Evolutionary conservation across 2,329 filamentous ascomycete species (phyloP).

Genomic region (Colletotrichum sp.): DNA sequence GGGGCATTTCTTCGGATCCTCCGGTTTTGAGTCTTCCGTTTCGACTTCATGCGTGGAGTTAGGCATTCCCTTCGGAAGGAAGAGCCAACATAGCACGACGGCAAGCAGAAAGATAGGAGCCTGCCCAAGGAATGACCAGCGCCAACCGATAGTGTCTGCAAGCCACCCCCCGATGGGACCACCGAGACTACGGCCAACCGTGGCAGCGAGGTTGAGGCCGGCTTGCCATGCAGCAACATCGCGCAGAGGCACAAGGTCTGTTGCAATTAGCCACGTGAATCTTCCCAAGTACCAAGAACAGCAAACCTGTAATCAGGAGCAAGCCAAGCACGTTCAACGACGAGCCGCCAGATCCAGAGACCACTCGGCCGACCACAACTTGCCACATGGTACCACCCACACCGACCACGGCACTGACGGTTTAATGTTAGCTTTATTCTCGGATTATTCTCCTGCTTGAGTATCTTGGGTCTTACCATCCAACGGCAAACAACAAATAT

Average conservation of each 20-base stretch:
- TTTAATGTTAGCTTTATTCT: constrained; percentile 16
- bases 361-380: constrained; percentile 53
- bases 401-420: constrained; percentile 36
- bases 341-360: constrained; percentile 56
- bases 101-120: constrained; percentile 62
- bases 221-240: constrained; percentile 59
- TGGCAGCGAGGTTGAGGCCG: constrained; percentile 57
- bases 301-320: constrained; percentile 54
- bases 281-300: neutral
- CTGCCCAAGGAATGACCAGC: constrained; percentile 69
- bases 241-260: constrained; percentile 55
- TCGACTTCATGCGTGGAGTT: neutral
- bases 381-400: constrained; percentile 48
- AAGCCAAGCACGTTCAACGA: constrained; percentile 55
- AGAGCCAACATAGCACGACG: constrained; percentile 54
- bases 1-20: constrained; percentile 25
- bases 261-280: neutral
- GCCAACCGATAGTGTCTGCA: constrained; percentile 69
- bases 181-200: constrained; percentile 54
- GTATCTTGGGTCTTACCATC: constrained; percentile 47
- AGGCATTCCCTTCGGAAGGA: constrained; percentile 44
- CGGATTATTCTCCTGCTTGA: too few species aligned
- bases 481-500: constrained; percentile 54
- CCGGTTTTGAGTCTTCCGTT: neutral
- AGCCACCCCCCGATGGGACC: constrained; percentile 65